Conservation (phyloP, 805 yeast species). For the Pichia sporocuriosa region DNA sequence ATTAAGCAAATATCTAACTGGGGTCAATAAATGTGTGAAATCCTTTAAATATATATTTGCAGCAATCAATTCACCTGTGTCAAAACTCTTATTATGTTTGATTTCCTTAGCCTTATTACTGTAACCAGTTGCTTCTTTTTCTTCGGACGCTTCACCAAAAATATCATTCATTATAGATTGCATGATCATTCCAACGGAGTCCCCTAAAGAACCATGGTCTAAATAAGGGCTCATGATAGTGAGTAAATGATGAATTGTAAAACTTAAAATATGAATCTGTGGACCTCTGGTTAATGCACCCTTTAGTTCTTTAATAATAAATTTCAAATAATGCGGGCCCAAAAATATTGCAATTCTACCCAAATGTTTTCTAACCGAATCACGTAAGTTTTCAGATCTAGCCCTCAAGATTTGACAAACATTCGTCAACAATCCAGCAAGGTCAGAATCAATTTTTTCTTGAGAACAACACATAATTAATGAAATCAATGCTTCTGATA, state of each 20-base stretch:
- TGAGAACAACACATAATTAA: slow-evolving; percentile 56
- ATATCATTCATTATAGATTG: slow-evolving; percentile 83
- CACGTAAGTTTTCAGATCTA: slow-evolving; percentile 81
- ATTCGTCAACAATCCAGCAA: slow-evolving; percentile 79
- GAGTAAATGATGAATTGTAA: slow-evolving; percentile 70
- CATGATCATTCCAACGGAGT: slow-evolving; percentile 49
- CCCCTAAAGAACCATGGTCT: slow-evolving; percentile 69
- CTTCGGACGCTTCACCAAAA: slow-evolving; percentile 88
- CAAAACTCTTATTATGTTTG: slow-evolving; percentile 80
- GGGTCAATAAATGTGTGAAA: slow-evolving; percentile 56
- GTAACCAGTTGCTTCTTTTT: slow-evolving; percentile 92
- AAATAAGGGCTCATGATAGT: slow-evolving; percentile 39
- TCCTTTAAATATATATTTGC: slow-evolving; percentile 50
- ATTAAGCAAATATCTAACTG: slow-evolving; percentile 56
- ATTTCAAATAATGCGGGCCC: slow-evolving; percentile 68
- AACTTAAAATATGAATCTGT: slow-evolving; percentile 88
- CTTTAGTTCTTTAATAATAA: slow-evolving; percentile 70
- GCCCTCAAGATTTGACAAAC: slow-evolving; percentile 86
- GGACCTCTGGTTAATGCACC: slow-evolving; percentile 82
- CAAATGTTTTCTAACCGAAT: slow-evolving; percentile 70
- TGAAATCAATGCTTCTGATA: slow-evolving; percentile 74
- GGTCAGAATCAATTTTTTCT: slow-evolving; percentile 45
- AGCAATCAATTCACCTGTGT: slow-evolving; percentile 75
- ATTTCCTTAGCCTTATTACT: slow-evolving; percentile 83
- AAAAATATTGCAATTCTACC: slow-evolving; percentile 55